Base-by-base conservation (phyloP, 129 eudicot genomes). In the Lactuca saligna region DNA sequence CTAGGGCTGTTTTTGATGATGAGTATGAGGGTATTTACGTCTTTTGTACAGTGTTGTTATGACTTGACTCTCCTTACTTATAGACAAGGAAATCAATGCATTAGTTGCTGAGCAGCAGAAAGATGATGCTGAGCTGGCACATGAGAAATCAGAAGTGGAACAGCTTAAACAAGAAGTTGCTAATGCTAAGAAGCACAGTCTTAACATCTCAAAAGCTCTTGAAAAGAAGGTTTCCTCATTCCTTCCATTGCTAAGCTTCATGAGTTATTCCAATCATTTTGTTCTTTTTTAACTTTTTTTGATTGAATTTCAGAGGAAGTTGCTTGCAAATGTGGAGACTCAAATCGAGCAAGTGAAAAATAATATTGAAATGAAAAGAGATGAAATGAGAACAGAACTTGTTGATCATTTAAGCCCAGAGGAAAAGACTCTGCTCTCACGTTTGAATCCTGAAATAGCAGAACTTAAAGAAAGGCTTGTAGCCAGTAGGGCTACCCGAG, bases 311-410 rank as follows among this genome's bases (percentile, higher is more conserved):
- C 72, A 94, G 99, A 85, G 65, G 71, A 90, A 94, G 85, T 73
- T 85, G 70, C 96, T 94, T 69, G 57, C 78, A 71, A 88, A 73
- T 48, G 79, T 86, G 58, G 65, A 68, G 80, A 69, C 82, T 74
- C 96, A 92, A 75, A 88, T 92, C 68, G 89, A 80, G 17, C 98
- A 89, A 77, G 86, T 86, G 68, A 82, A 64, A 84, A 68, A 87
- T 61, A 89, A 82, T 77, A 81, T 92, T 35, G 76, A 82, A 4
- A 78, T 74, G 73, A 92, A 92, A 80, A 79, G 72, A 71, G 96
- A 79, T 80, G 98, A 92, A 74, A 92, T 92, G 96, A 91, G 96
- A 34, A 94, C 97, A 25, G 94, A 94, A 20, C 97, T 94, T 72
- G 99, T 90, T 85, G 99, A 94, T 83, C 96, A 89, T 66, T 82